A percentile compares a stretch with the other conserved stretches of the same genome.
These are phyloP conservation scores for Phialocephala sp. DNA, from an alignment of 2,329 filamentous ascomycete genomes.

Conservation along the genomic window DNA sequence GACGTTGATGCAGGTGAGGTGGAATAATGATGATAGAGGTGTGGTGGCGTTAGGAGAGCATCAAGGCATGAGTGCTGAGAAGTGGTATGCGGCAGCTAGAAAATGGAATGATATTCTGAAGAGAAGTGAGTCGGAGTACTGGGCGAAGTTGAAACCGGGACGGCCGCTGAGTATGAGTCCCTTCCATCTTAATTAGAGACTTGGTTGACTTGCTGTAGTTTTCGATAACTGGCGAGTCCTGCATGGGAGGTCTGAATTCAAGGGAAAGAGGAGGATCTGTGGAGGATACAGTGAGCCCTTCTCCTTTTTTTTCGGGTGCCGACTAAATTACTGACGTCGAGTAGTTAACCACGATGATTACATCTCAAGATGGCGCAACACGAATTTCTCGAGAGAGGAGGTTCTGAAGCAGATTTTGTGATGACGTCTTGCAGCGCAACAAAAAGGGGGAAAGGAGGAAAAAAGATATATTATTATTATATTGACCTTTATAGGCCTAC, in stretches of 20 bases:
- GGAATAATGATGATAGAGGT: slow-evolving; percentile 95
- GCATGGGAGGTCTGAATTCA: slow-evolving; percentile 84
- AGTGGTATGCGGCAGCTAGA: slow-evolving; percentile 82
- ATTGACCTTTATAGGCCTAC: too few species aligned
- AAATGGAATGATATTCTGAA: slow-evolving; percentile 75
- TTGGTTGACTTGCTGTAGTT: slow-evolving; percentile 54
- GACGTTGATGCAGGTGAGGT: slow-evolving; percentile 71
- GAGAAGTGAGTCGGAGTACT: slow-evolving; percentile 70
- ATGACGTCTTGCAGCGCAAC: background rate
- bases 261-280: slow-evolving; percentile 84
- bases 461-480: too few species aligned
- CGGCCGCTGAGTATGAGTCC: slow-evolving; percentile 69
- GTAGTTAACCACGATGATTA: slow-evolving; percentile 82
- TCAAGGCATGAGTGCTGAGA: slow-evolving; percentile 22
- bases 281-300: slow-evolving; percentile 80
- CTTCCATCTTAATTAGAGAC: background rate
- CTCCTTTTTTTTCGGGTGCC: background rate
- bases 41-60: slow-evolving; percentile 36
- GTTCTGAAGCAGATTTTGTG: slow-evolving; percentile 38
- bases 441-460: too few species aligned
- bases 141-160: slow-evolving; percentile 82
- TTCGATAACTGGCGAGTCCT: slow-evolving; percentile 97
- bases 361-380: slow-evolving; percentile 75
- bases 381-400: slow-evolving; percentile 58
- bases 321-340: background rate